Percentiles rank a stretch among this genome's conserved stretches.
Conservation (phyloP, 306 rosid species). For the Glycine tomentella region DNA sequence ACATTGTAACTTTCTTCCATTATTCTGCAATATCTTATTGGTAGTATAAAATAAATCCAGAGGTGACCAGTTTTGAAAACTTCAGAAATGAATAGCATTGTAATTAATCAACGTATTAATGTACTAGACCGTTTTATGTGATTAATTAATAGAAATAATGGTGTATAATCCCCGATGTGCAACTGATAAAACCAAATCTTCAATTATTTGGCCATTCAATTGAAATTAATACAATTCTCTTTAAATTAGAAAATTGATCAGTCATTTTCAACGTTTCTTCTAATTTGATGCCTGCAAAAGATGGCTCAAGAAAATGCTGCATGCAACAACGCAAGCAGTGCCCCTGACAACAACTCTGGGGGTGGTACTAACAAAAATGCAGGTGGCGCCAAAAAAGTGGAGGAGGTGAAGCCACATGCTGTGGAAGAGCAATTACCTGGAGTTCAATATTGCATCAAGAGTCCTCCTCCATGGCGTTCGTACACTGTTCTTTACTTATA, state of each 20-base stretch:
- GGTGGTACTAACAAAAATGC: no score
- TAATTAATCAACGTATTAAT: background rate
- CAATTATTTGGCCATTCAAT: background rate
- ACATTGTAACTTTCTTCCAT: no score
- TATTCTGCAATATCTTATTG: no score
- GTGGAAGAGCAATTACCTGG: slow-evolving; percentile 77
- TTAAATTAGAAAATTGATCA: background rate
- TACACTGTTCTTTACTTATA: slow-evolving; percentile 1
- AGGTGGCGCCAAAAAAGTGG: slow-evolving; percentile 2
- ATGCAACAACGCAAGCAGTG: background rate
- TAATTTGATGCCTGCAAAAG: no score
- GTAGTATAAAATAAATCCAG: no score
- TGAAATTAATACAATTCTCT: background rate
- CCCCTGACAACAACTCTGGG: no score
- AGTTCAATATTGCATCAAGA: slow-evolving; percentile 73
- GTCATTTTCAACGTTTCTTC: background rate
- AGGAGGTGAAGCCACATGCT: slow-evolving; percentile 37
- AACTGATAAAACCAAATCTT: slow-evolving; percentile 1
- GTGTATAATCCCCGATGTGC: background rate
- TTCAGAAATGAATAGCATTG: no score
- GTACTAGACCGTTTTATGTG: background rate
- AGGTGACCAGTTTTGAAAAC: no score
- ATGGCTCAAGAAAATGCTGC: slow-evolving; percentile 45
- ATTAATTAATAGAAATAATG: background rate
- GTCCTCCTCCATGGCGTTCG: slow-evolving; percentile 91